These are phyloP conservation scores for Chaetomiaceae sp. DNA, from an alignment of 2,329 filamentous ascomycete genomes.

Conservation along the genomic window DNA sequence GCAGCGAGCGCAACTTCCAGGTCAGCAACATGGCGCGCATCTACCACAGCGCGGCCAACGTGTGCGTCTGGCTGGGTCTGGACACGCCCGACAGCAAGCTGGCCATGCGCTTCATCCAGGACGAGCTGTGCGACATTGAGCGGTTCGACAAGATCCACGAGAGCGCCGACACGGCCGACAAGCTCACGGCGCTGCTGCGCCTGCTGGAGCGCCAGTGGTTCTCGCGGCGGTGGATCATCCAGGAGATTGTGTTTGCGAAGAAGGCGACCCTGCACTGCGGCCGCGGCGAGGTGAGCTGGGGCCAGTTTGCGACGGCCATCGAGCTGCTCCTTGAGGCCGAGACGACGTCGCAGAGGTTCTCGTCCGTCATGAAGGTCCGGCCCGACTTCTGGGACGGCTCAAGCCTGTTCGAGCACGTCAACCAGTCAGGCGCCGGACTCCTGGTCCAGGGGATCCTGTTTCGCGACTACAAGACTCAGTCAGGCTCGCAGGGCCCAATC, in stretches of 20 bases:
- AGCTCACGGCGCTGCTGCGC: neutral
- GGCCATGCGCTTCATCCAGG: neutral
- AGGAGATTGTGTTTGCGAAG: neutral
- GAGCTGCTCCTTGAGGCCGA: neutral
- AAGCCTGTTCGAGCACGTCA: neutral
- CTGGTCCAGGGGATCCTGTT: neutral
- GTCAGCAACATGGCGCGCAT: neutral
- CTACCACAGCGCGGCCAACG: neutral
- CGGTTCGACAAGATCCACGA: neutral
- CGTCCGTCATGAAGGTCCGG: neutral
- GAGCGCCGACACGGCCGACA: neutral
- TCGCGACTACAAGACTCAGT: neutral
- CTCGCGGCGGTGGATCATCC: neutral
- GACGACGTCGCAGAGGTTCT: neutral
- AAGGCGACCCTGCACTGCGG: neutral
- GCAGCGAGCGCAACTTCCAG: neutral
- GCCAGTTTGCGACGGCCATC: neutral
- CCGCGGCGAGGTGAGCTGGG: neutral
- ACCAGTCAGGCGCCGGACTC: neutral
- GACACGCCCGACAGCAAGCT: neutral
- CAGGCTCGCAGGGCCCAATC: neutral
- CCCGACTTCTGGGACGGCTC: neutral
- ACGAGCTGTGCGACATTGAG: neutral
- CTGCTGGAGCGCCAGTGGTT: neutral
- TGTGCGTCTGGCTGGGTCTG: neutral